Evolutionary conservation across 1,139 yeast species (phyloP).

Genomic region (Taphrina wiesneri): DNA sequence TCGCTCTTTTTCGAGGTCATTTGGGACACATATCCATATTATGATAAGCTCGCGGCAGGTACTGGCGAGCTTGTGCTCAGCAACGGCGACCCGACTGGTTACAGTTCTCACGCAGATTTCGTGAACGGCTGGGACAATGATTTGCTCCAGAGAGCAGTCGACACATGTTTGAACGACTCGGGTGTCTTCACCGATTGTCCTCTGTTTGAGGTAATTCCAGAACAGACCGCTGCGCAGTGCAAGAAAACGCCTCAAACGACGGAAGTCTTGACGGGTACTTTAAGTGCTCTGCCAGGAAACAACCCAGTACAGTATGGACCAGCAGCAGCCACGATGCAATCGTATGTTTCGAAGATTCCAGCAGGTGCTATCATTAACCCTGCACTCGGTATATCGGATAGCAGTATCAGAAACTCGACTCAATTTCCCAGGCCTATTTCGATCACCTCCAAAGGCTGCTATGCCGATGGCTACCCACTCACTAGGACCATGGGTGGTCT

Average conservation of each 20-base stretch:
- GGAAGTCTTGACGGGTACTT: constrained; percentile 30
- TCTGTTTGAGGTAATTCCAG: constrained; percentile 15
- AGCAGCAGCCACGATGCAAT: constrained; percentile 7
- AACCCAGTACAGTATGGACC: constrained; percentile 33
- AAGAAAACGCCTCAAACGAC: constrained; percentile 7
- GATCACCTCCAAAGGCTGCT: constrained; percentile 27
- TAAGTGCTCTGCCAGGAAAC: constrained; percentile 28
- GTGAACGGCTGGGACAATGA: constrained; percentile 36
- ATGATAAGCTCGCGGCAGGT: constrained; percentile 8
- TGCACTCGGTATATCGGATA: constrained; percentile 15
- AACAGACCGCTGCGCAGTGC: constrained; percentile 15
- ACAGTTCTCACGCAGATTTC: constrained; percentile 37
- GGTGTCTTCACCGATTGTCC: constrained; percentile 36
- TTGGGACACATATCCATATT: constrained; percentile 24
- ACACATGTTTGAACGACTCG: constrained; percentile 30
- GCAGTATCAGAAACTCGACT: constrained; percentile 14
- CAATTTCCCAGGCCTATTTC: constrained; percentile 17
- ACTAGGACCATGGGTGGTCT: constrained; percentile 29
- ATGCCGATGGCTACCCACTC: constrained; percentile 25
- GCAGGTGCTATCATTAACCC: constrained; percentile 1
- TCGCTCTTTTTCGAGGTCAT: constrained; percentile 34
- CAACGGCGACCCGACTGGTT: constrained; percentile 36
- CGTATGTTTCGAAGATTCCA: constrained; percentile 9
- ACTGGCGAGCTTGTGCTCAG: constrained; percentile 31
- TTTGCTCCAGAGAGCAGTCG: constrained; percentile 32